Evolutionary conservation across 2,329 filamentous ascomycete genomes (phyloP).

Genomic region (Fusarium sp.): DNA sequence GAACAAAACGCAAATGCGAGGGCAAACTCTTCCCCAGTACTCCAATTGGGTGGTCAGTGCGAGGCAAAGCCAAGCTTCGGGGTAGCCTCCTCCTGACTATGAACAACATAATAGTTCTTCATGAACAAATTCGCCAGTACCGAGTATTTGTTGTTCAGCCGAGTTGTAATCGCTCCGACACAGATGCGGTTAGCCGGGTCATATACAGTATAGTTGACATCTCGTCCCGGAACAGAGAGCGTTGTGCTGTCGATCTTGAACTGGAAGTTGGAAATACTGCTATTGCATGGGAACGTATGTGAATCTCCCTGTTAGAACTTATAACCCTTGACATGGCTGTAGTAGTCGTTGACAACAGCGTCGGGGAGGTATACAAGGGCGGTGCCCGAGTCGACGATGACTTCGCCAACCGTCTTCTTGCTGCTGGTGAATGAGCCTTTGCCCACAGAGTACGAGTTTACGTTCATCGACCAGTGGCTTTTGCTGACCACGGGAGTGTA

Average conservation of each 20-base stretch:
- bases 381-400: neutral
- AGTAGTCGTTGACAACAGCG: neutral
- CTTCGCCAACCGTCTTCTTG: neutral
- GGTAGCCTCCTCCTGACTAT: neutral
- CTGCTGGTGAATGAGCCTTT: neutral
- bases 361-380: neutral
- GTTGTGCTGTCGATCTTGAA: neutral
- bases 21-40: no score
- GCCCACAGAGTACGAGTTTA: neutral
- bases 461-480: neutral
- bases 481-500: neutral
- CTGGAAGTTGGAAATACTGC: neutral
- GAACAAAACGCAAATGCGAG: neutral
- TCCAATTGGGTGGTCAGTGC: no score
- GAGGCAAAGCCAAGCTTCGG: neutral
- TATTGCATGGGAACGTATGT: neutral
- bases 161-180: neutral
- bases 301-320: neutral
- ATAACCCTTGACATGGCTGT: neutral
- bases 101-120: conserved; percentile 1
- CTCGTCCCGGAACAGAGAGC: neutral
- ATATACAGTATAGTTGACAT: neutral
- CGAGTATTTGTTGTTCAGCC: neutral
- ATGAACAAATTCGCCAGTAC: neutral
- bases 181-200: neutral